Evolutionary conservation across 2,329 filamentous ascomycete species (phyloP).

Genomic region (Trichophyton benhamiae): DNA sequence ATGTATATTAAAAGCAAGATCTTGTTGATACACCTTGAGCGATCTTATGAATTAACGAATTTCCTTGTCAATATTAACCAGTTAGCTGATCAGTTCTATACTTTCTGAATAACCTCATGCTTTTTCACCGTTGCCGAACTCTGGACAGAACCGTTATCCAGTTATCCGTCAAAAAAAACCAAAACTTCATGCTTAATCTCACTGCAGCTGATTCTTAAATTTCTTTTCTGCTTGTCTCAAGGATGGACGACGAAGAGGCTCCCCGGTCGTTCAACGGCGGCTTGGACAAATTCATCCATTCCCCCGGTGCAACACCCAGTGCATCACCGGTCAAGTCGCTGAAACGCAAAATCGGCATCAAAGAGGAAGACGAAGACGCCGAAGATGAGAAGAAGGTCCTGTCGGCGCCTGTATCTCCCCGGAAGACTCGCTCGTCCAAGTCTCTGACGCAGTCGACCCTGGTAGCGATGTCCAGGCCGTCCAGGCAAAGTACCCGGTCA

Average conservation of each 20-base stretch:
- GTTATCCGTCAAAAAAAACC: background rate
- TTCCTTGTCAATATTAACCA: background rate
- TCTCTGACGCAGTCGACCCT: constrained; percentile 2
- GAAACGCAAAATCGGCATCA: constrained; percentile 10
- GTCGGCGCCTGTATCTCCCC: constrained; percentile 4
- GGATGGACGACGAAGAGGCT: constrained; percentile 13
- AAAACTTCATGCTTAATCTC: too few relatives aligned
- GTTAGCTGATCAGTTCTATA: background rate
- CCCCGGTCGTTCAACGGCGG: constrained; percentile 24
- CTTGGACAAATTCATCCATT: constrained; percentile 25
- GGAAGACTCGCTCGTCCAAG: background rate
- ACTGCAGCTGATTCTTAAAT: background rate
- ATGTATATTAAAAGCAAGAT: background rate
- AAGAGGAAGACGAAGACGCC: constrained; percentile 2
- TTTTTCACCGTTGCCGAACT: background rate
- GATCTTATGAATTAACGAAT: background rate
- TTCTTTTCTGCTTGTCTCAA: background rate
- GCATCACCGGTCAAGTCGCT: constrained; percentile 3
- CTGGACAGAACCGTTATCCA: background rate
- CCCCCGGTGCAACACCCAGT: constrained; percentile 6
- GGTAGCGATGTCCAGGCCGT: background rate
- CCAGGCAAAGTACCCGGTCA: constrained; percentile 1
- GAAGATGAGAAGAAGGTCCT: background rate
- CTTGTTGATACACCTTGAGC: background rate
- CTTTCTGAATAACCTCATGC: background rate